A percentile compares a stretch with the other conserved stretches of the same genome.
phyloP scores from a whole-genome alignment of 2,329 filamentous ascomycete genomes.

The Pochonia chlamydosporia region DNA sequence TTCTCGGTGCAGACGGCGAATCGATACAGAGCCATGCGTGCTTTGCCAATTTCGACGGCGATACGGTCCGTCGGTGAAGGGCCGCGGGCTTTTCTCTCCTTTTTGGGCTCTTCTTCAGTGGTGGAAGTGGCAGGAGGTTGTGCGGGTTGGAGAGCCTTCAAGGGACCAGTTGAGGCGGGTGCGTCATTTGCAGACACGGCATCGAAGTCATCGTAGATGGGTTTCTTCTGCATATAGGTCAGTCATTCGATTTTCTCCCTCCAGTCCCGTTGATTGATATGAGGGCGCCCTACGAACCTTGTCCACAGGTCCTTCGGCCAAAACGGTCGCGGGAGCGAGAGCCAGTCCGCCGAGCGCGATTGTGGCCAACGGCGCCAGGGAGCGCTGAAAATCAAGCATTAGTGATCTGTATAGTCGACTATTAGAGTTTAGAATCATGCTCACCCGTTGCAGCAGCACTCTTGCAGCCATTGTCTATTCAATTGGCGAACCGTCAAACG shows the following conservation, averaged over 20 bases:
- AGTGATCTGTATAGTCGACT: constrained; percentile 19
- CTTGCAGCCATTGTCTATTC: constrained; percentile 49
- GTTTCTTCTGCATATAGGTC: constrained; percentile 42
- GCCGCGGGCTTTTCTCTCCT: constrained; percentile 23
- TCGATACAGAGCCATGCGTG: constrained; percentile 71
- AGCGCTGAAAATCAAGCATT: constrained; percentile 35
- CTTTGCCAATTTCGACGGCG: constrained; percentile 72
- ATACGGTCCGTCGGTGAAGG: constrained; percentile 88
- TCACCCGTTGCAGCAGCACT: constrained; percentile 53
- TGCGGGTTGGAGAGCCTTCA: constrained; percentile 16
- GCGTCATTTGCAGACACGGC: constrained; percentile 23
- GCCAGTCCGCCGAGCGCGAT: constrained; percentile 43
- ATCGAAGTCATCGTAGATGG: constrained; percentile 75
- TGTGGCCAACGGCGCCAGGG: constrained; percentile 47
- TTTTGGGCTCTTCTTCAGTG: constrained; percentile 27
- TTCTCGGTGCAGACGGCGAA: constrained; percentile 72
- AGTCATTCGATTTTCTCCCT: neutral
- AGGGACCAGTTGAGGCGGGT: constrained; percentile 21
- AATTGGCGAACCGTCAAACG: constrained; percentile 34
- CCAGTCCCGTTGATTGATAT: neutral
- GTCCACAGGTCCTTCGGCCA: constrained; percentile 44
- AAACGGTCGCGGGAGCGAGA: constrained; percentile 40
- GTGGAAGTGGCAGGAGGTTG: constrained; percentile 27
- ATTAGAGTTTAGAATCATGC: constrained; percentile 11
- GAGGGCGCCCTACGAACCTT: constrained; percentile 20